A percentile compares a stretch with the other conserved stretches of the same genome.
Conservation (phyloP, 441 rosid genomes). For the Metrosideros polymorpha region DNA sequence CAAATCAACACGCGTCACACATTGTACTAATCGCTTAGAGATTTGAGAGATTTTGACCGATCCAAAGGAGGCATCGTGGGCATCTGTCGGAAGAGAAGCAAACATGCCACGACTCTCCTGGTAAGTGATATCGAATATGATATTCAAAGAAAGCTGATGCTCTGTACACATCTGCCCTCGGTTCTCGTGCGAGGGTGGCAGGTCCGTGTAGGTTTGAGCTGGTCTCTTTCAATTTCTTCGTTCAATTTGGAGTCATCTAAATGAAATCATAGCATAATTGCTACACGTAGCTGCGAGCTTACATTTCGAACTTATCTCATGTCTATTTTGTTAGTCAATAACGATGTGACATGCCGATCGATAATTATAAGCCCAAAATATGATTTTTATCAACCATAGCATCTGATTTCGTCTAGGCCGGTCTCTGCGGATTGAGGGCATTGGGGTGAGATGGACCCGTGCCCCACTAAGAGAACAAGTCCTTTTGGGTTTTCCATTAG, state of each 20-base stretch:
- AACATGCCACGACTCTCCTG: background rate
- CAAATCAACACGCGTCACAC: background rate
- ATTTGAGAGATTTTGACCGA: background rate
- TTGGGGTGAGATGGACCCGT: rapidly evolving
- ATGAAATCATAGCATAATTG: background rate
- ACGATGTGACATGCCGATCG: too few relatives aligned
- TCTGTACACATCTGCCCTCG: background rate
- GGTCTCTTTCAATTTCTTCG: background rate
- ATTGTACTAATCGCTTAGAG: background rate
- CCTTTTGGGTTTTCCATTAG: rapidly evolving
- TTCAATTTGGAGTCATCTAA: background rate
- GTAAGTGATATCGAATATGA: background rate
- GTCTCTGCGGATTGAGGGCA: background rate
- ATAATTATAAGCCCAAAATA: background rate
- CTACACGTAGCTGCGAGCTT: background rate
- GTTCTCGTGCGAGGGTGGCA: background rate
- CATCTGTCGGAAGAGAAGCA: background rate
- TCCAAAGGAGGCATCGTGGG: background rate
- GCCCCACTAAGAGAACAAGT: background rate
- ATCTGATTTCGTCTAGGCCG: rapidly evolving
- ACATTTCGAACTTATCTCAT: background rate
- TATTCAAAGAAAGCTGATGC: background rate
- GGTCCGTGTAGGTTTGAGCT: background rate
- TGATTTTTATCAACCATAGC: background rate
- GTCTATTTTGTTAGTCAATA: too few relatives aligned